phyloP scores from a whole-genome alignment of 139 green algal genomes.

The Haematococcus lacustris region DNA sequence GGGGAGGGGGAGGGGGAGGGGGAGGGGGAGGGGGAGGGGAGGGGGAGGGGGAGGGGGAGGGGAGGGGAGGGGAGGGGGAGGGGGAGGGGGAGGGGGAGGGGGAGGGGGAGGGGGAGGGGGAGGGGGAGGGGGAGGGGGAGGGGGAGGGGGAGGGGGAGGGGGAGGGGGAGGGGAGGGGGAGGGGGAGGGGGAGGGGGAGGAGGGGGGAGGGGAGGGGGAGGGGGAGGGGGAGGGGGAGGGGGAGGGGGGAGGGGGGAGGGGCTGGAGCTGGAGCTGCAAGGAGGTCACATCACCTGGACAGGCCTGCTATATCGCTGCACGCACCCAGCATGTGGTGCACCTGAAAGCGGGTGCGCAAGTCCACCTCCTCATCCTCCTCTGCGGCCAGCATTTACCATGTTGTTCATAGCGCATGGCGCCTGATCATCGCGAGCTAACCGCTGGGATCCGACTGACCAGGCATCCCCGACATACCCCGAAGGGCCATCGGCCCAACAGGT shows the following conservation, averaged over 20 bases:
- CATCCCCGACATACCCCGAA: too few species aligned
- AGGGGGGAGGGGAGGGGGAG: not conserved
- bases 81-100: not conserved
- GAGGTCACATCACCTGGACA: not conserved
- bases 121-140: not conserved
- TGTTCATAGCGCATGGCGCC: too few species aligned
- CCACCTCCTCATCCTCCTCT: not conserved
- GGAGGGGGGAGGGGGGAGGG: not conserved
- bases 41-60: too few species aligned
- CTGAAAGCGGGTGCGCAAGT: not conserved
- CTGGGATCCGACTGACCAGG: too few species aligned
- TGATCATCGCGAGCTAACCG: too few species aligned
- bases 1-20: too few species aligned
- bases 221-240: not conserved
- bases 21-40: not conserved
- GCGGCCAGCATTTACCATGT: too few species aligned
- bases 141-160: not conserved
- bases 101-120: not conserved
- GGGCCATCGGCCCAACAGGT: too few species aligned
- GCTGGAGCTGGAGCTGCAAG: not conserved
- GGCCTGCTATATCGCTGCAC: too few species aligned
- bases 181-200: not conserved
- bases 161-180: not conserved
- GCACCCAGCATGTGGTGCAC: constrained; percentile 2
- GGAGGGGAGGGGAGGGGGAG: too few species aligned